Evolutionary conservation across 805 yeast genomes (phyloP).

Genomic region (Ogataea minuta): DNA sequence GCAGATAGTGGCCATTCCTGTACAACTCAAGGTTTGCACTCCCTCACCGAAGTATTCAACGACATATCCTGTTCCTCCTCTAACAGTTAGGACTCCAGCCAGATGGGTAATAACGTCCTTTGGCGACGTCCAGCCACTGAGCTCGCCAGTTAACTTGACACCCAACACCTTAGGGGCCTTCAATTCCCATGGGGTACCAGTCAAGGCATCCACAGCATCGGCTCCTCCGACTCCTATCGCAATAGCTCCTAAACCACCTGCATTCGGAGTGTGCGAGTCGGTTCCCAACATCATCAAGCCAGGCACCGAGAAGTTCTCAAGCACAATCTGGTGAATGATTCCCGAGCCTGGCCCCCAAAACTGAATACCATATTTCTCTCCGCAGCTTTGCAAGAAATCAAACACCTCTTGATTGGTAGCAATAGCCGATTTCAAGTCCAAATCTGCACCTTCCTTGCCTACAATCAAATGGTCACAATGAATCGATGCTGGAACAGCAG

Average conservation of each 20-base stretch:
- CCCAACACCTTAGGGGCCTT: constrained; percentile 96
- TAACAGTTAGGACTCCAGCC: constrained; percentile 90
- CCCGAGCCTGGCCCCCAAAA: constrained; percentile 99
- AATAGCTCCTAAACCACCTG: constrained; percentile 97
- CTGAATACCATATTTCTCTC: constrained; percentile 94
- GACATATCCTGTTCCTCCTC: constrained; percentile 97
- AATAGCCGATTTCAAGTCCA: constrained; percentile 83
- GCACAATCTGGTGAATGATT: constrained; percentile 93
- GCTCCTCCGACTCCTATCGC: constrained; percentile 99
- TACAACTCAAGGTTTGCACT: constrained; percentile 82
- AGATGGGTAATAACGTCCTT: constrained; percentile 92
- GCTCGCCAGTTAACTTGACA: constrained; percentile 84
- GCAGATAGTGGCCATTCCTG: constrained; percentile 99
- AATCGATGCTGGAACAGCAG: constrained; percentile 92
- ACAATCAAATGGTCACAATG: constrained; percentile 98
- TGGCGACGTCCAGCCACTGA: constrained; percentile 95
- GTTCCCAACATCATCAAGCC: constrained; percentile 96
- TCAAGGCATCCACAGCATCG: constrained; percentile 96
- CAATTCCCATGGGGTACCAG: constrained; percentile 98
- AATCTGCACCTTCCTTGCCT: constrained; percentile 87
- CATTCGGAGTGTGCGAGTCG: constrained; percentile 97
- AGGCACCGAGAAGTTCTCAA: constrained; percentile 96
- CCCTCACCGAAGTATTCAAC: constrained; percentile 98
- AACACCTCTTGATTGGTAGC: constrained; percentile 91
- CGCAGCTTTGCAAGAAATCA: constrained; percentile 85